These are phyloP conservation scores for Macadamia tetraphylla DNA, from an alignment of 164 flowering plant species.

Conservation along the genomic window DNA sequence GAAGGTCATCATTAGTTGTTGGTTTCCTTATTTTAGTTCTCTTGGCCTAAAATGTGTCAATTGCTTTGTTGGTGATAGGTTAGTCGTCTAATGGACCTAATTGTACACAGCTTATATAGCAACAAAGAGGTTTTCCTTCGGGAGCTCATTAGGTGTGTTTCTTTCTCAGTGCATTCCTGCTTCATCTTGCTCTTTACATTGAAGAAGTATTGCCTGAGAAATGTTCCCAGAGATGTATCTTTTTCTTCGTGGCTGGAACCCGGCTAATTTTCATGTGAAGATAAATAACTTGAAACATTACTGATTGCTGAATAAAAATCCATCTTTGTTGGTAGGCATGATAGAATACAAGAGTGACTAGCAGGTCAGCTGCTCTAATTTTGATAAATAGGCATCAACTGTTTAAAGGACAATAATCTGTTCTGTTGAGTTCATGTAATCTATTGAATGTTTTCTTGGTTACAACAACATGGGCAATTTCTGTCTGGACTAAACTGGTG, in stretches of 20 bases:
- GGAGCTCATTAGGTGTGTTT: constrained; percentile 73
- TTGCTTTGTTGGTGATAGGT: constrained; percentile 44
- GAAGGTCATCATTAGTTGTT: neutral
- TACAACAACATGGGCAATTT: too few relatives aligned
- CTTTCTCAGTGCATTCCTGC: neutral
- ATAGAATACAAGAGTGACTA: too few relatives aligned
- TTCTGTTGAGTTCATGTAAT: too few relatives aligned
- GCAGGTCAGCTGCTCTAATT: too few relatives aligned
- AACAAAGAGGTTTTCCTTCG: constrained; percentile 94
- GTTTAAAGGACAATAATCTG: too few relatives aligned
- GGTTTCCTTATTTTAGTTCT: neutral
- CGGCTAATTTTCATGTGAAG: too few relatives aligned
- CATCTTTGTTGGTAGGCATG: too few relatives aligned
- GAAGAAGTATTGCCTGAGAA: neutral
- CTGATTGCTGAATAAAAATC: too few relatives aligned
- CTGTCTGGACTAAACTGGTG: too few relatives aligned
- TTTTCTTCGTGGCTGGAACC: neutral
- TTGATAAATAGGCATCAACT: too few relatives aligned
- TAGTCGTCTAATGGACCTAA: constrained; percentile 96
- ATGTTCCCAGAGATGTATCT: neutral
- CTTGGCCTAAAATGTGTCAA: neutral
- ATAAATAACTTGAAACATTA: too few relatives aligned
- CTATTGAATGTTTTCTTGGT: too few relatives aligned
- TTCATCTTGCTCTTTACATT: neutral
- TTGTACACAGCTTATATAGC: constrained; percentile 86